Conservation (phyloP, 139 green algal species). For the Chlamydomonas asymmetrica region DNA sequence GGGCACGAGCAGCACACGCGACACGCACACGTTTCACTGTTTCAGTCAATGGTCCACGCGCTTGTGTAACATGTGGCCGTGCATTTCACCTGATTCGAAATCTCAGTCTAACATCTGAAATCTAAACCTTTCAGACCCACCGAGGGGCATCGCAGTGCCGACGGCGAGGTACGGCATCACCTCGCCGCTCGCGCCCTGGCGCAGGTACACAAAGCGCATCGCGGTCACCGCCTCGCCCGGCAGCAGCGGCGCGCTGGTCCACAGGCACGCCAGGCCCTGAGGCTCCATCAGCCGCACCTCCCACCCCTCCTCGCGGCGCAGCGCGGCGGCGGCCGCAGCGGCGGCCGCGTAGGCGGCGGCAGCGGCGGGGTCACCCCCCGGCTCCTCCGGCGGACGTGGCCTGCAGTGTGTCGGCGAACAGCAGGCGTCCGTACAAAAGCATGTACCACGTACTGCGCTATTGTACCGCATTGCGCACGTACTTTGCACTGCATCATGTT, state of each 20-base stretch:
- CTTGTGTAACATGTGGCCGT: no score
- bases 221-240: slow-evolving; percentile 63
- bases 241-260: slow-evolving; percentile 30
- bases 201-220: slow-evolving; percentile 54
- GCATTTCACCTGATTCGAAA: no score
- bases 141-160: slow-evolving; percentile 20
- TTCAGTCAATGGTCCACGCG: no score
- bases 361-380: slow-evolving; percentile 54
- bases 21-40: no score
- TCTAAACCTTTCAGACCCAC: no score
- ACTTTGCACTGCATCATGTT: no score
- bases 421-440: no score
- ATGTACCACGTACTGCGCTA: not conserved
- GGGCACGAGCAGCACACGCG: no score
- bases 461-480: no score
- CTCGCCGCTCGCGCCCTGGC: slow-evolving; percentile 40
- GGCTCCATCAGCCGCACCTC: slow-evolving; percentile 48
- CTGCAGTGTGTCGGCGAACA: slow-evolving; percentile 20
- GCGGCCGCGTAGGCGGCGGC: slow-evolving; percentile 56
- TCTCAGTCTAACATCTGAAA: no score
- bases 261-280: slow-evolving; percentile 10
- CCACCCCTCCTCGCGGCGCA: slow-evolving; percentile 46
- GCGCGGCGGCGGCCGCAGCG: slow-evolving; percentile 32
- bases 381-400: slow-evolving; percentile 61
- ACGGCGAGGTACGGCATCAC: slow-evolving; percentile 42